These are phyloP conservation scores for Aurifilum marmelostoma DNA, from an alignment of 2,329 filamentous ascomycete species.

Conservation along the genomic window DNA sequence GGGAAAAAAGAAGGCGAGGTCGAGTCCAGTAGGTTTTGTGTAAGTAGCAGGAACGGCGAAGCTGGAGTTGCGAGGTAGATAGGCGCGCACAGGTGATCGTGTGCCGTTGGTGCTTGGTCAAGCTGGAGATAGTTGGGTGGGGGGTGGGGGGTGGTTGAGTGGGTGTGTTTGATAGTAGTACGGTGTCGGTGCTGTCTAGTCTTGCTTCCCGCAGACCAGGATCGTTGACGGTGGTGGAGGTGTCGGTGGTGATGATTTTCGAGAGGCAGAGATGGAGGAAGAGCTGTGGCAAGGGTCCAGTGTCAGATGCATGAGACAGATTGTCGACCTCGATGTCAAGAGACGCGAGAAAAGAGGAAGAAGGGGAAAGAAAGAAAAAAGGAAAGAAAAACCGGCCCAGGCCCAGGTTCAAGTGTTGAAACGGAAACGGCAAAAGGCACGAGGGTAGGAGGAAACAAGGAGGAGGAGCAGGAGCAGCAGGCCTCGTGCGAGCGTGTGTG, in stretches of 20 bases:
- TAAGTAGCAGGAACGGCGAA: not conserved
- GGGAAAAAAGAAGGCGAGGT: not conserved
- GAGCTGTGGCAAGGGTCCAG: not conserved
- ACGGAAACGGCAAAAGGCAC: conserved; percentile 19
- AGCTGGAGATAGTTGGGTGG: not conserved
- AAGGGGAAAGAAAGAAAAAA: not conserved
- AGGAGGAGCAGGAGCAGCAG: conserved; percentile 16
- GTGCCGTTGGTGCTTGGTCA: not conserved
- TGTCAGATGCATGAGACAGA: conserved; percentile 1
- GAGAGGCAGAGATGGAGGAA: not conserved
- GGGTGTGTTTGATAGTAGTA: not conserved
- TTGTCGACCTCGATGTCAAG: conserved; percentile 5
- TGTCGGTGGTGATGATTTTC: not conserved
- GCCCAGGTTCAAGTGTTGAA: conserved; percentile 11
- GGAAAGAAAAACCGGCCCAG: conserved; percentile 1
- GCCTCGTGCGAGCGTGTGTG: not conserved
- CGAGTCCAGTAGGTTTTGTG: not conserved
- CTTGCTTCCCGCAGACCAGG: not conserved
- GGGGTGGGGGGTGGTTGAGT: not conserved
- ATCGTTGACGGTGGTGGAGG: not conserved
- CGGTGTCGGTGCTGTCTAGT: conserved; percentile 2
- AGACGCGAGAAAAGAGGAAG: conserved; percentile 1
- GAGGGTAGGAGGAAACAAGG: conserved; percentile 22
- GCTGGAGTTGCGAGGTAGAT: conserved; percentile 3
- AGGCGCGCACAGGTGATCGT: conserved; percentile 4